Evolutionary conservation across 1,284 basidiomycete genomes (phyloP).

Genomic region (Ceratobasidium sp.): DNA sequence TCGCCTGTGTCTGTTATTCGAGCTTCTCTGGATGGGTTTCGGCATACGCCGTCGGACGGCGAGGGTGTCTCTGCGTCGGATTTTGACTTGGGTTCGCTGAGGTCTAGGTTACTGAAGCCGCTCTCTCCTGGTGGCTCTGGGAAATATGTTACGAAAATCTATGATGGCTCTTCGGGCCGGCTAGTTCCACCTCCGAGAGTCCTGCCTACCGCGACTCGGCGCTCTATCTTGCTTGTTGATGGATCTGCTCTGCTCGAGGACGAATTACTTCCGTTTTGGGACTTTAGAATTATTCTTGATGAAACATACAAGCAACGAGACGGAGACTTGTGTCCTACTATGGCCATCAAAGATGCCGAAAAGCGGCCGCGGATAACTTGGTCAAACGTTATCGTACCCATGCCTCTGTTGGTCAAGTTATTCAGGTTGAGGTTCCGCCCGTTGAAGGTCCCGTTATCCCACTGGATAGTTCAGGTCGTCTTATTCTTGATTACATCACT

Average conservation of each 20-base stretch:
- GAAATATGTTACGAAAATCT: constrained; percentile 28
- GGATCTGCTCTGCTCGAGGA: not conserved
- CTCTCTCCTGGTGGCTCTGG: constrained; percentile 22
- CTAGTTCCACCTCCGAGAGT: not conserved
- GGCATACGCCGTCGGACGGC: not conserved
- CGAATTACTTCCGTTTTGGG: constrained; percentile 6
- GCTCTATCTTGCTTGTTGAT: constrained; percentile 30
- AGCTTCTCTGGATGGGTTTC: constrained; percentile 17
- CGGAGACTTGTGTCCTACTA: constrained; percentile 6
- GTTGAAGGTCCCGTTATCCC: constrained; percentile 76
- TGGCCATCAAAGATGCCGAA: not conserved
- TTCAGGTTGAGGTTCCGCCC: constrained; percentile 63
- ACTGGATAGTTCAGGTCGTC: constrained; percentile 85
- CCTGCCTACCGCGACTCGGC: constrained; percentile 22
- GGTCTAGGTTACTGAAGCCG: constrained; percentile 26
- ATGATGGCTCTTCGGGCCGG: not conserved
- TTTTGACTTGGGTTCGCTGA: constrained; percentile 1
- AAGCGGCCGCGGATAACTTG: constrained; percentile 17
- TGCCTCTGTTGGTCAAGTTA: constrained; percentile 38
- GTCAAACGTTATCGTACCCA: constrained; percentile 31
- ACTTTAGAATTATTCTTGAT: constrained; percentile 14
- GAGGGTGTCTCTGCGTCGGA: not conserved
- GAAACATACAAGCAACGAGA: not conserved
- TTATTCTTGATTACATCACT: constrained; percentile 86
- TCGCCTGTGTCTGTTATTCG: constrained; percentile 37